phyloP scores from a whole-genome alignment of 2,329 filamentous ascomycete genomes.

The Xylariaceae sp. region DNA sequence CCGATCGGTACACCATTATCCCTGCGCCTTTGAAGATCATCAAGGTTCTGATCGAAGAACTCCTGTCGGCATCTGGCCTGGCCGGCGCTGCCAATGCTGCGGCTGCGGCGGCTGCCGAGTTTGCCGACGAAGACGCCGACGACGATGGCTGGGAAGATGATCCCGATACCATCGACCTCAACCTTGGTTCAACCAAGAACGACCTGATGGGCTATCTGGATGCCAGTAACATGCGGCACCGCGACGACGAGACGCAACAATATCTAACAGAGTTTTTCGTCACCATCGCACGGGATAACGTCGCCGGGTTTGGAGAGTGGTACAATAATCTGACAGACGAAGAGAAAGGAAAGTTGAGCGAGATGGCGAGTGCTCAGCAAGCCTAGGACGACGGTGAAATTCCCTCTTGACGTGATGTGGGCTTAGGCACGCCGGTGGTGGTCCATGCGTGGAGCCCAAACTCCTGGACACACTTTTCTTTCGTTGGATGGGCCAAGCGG shows the following conservation, averaged over 20 bases:
- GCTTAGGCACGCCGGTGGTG: no score
- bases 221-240: conserved; percentile 54
- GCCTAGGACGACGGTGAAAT: no score
- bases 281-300: conserved; percentile 49
- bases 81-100: conserved; percentile 55
- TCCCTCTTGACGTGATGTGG: no score
- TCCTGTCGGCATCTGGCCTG: conserved; percentile 72
- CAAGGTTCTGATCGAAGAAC: conserved; percentile 91
- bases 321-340: conserved; percentile 50
- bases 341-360: conserved; percentile 52
- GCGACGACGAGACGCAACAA: conserved; percentile 85
- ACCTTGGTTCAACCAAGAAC: conserved; percentile 58
- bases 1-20: conserved; percentile 83
- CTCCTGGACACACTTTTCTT: neutral
- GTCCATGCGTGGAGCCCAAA: neutral
- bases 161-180: conserved; percentile 70
- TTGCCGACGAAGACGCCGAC: conserved; percentile 58
- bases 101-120: conserved; percentile 53
- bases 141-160: conserved; percentile 91
- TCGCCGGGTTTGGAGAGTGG: conserved; percentile 52
- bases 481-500: no score
- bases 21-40: conserved; percentile 89
- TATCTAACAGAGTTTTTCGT: conserved; percentile 82
- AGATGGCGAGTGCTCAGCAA: conserved; percentile 38
- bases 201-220: conserved; percentile 78